A percentile compares a stretch with the other conserved stretches of the same genome.
Conservation (phyloP, 1,284 basidiomycete species). For the Chalciporus sp. region DNA sequence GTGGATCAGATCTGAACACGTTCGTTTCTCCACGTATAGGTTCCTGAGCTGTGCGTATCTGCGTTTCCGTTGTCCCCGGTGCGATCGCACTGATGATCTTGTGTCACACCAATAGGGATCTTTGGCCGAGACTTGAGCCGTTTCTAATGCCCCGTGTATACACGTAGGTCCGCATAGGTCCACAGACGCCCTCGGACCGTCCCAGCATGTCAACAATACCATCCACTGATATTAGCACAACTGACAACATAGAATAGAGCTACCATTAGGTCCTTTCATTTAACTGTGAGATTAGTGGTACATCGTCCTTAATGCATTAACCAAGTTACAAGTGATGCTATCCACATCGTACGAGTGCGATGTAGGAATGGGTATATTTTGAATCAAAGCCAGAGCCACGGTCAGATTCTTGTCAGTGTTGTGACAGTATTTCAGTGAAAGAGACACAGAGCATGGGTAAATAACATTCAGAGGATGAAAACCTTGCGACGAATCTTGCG, state of each 20-base stretch:
- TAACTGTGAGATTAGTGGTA: constrained; percentile 5
- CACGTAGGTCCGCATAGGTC: background rate
- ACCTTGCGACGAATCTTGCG: constrained; percentile 36
- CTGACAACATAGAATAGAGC: constrained; percentile 7
- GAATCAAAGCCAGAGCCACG: constrained; percentile 8
- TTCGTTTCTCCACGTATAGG: constrained; percentile 9
- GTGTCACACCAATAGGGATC: constrained; percentile 51
- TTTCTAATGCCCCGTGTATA: constrained; percentile 49
- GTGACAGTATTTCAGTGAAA: background rate
- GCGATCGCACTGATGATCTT: constrained; percentile 27
- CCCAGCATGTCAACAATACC: background rate
- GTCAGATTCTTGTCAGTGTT: constrained; percentile 3
- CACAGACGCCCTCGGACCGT: background rate
- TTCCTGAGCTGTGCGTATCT: constrained; percentile 26
- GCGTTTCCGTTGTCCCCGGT: constrained; percentile 3
- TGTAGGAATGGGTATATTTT: constrained; percentile 15
- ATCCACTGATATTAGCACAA: background rate
- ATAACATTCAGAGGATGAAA: constrained; percentile 24
- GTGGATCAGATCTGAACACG: constrained; percentile 13
- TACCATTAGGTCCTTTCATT: constrained; percentile 10
- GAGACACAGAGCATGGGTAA: background rate
- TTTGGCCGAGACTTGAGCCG: constrained; percentile 82
- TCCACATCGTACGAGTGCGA: constrained; percentile 22
- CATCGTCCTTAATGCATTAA: constrained; percentile 14
- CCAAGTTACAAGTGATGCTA: constrained; percentile 26